Percentiles rank a stretch among this genome's conserved stretches.
Evolutionary conservation across 306 rosid genomes (phyloP).

Genomic region (Argentina anserina): DNA sequence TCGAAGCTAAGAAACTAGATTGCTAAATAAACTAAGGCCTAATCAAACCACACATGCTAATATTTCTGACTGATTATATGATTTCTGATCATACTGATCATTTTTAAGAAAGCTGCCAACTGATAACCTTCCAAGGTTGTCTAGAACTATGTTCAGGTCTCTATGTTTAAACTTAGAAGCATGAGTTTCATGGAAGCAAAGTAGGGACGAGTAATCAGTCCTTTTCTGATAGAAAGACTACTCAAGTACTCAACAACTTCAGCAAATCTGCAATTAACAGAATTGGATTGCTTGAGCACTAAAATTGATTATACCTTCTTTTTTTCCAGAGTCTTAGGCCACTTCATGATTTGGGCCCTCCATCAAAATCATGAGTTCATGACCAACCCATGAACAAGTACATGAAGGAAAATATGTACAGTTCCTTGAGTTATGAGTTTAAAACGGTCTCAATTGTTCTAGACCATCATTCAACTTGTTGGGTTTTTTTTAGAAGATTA

Average conservation of each 20-base stretch:
- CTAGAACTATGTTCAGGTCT: constrained; percentile 15
- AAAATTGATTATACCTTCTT: constrained; percentile 16
- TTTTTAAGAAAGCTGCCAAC: constrained; percentile 23
- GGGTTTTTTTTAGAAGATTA: not conserved
- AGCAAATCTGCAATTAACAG: not conserved
- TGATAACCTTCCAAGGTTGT: constrained; percentile 3
- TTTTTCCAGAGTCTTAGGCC: constrained; percentile 11
- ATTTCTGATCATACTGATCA: not conserved
- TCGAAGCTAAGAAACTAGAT: constrained; percentile 2
- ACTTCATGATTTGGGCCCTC: not conserved
- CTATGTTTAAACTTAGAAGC: constrained; percentile 27
- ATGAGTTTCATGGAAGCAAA: constrained; percentile 50
- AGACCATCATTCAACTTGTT: not conserved
- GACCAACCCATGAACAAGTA: not conserved
- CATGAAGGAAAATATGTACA: not conserved
- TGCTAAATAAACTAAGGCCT: not conserved
- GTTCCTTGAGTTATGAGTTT: not conserved
- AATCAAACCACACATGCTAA: not conserved
- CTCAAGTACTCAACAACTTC: constrained; percentile 31
- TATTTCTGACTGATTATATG: not conserved
- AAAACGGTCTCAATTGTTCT: not conserved
- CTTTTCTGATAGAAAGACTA: constrained; percentile 27
- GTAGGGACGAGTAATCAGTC: constrained; percentile 33
- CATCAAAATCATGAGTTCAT: not conserved
- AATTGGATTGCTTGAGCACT: constrained; percentile 32